Percentiles rank a stretch among this genome's conserved stretches.
Conservation (phyloP, 129 eudicot genomes). For the Chrysanthemum seticuspe region DNA sequence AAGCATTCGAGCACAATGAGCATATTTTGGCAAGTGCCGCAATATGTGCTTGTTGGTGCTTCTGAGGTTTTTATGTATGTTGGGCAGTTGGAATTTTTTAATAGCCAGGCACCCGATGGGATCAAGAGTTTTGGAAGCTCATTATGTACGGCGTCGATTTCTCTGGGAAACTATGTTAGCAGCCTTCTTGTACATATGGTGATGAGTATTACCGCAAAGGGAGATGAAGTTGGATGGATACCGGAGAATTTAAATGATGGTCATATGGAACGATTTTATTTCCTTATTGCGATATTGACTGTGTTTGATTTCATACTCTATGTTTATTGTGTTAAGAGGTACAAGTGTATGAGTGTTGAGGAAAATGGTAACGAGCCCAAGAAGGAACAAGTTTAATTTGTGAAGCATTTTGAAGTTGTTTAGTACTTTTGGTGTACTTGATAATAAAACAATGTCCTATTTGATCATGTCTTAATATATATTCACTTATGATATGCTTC, state of each 20-base stretch:
- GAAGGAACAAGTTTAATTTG: constrained; percentile 28
- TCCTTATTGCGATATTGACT: constrained; percentile 54
- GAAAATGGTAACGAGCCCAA: constrained; percentile 26
- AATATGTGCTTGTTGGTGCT: constrained; percentile 76
- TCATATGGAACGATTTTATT: constrained; percentile 79
- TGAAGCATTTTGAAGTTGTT: constrained; percentile 1
- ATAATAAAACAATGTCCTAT: too few species aligned
- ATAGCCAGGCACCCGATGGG: constrained; percentile 85
- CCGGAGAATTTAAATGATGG: constrained; percentile 60
- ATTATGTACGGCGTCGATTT: constrained; percentile 83
- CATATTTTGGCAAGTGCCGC: constrained; percentile 88
- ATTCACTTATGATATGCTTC: too few species aligned
- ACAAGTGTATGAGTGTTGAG: constrained; percentile 40
- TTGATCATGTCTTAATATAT: too few species aligned
- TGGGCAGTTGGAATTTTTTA: constrained; percentile 79
- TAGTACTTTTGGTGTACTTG: too few species aligned
- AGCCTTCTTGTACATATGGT: constrained; percentile 67
- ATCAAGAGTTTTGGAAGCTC: constrained; percentile 90
- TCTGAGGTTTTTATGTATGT: constrained; percentile 91
- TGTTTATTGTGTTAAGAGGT: constrained; percentile 62
- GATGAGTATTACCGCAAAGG: constrained; percentile 51
- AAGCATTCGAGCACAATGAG: constrained; percentile 39
- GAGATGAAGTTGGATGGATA: constrained; percentile 60
- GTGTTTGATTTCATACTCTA: constrained; percentile 55
- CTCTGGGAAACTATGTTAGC: constrained; percentile 72